phyloP scores from a whole-genome alignment of 345 rosid species.

The Brassica carinata region DNA sequence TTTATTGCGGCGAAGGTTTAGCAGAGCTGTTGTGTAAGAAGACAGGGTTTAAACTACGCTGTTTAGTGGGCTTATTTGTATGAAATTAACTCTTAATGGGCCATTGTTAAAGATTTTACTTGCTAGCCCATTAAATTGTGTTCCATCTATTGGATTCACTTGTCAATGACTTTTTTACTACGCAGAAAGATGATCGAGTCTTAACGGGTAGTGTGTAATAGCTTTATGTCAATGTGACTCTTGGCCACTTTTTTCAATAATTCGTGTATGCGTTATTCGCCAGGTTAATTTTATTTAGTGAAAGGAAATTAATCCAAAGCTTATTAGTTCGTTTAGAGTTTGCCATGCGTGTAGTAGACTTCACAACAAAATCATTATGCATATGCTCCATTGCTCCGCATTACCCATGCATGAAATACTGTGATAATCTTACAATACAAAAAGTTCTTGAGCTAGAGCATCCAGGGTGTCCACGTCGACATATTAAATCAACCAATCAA shows the following conservation, averaged over 20 bases:
- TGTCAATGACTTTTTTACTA: not conserved
- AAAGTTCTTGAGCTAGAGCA: no score
- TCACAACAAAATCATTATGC: not conserved
- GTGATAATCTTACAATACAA: no score
- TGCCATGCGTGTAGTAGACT: no score
- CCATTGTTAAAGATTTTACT: not conserved
- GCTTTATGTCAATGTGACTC: not conserved
- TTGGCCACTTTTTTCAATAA: not conserved
- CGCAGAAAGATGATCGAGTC: not conserved
- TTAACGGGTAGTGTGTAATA: not conserved
- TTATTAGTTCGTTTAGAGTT: no score
- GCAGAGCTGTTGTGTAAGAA: constrained; percentile 8
- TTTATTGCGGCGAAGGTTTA: constrained; percentile 32
- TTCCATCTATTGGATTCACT: not conserved
- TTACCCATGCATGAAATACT: not conserved
- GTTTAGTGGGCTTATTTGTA: constrained; percentile 9
- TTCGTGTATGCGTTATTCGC: not conserved
- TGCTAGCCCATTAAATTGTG: constrained; percentile 1
- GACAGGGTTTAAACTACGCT: not conserved
- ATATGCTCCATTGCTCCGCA: not conserved
- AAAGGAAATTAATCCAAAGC: not conserved
- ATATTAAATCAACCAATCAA: no score
- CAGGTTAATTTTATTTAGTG: not conserved
- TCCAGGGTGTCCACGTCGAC: no score
- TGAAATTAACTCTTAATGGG: not conserved